Conservation (phyloP, 2,329 filamentous ascomycete genomes). For the Trichophyton simii region DNA sequence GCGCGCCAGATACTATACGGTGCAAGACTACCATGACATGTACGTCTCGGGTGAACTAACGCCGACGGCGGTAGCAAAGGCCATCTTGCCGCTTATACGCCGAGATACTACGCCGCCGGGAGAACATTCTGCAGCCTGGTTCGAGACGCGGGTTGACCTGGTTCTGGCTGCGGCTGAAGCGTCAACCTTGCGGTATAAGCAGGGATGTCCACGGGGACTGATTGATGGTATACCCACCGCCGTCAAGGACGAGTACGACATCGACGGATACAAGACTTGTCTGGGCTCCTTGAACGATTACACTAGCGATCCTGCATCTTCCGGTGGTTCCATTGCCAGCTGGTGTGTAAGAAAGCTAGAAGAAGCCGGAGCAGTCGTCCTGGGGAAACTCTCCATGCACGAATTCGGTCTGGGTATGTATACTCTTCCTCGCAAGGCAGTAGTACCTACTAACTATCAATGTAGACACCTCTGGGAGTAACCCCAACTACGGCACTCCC, state of each 20-base stretch:
- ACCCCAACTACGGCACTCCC: conserved; percentile 55
- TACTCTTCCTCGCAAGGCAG: neutral
- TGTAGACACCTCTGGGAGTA: conserved; percentile 58
- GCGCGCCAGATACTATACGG: conserved; percentile 47
- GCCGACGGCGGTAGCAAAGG: conserved; percentile 57
- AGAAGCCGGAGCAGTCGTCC: conserved; percentile 54
- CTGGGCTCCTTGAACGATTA: conserved; percentile 48
- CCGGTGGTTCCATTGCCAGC: conserved; percentile 37
- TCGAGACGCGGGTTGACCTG: conserved; percentile 50
- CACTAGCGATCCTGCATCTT: conserved; percentile 23
- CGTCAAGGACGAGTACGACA: conserved; percentile 61
- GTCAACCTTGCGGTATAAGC: conserved; percentile 58
- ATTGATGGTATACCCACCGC: conserved; percentile 66
- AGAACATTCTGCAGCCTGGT: conserved; percentile 59
- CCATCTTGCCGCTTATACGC: conserved; percentile 57
- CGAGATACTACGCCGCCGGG: conserved; percentile 42
- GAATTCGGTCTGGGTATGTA: conserved; percentile 51
- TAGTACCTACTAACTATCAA: neutral
- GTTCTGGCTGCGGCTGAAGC: conserved; percentile 56
- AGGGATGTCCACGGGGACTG: conserved; percentile 49
- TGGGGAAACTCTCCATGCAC: conserved; percentile 64
- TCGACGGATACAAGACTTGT: conserved; percentile 53
- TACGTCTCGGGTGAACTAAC: conserved; percentile 59
- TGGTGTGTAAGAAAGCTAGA: conserved; percentile 56
- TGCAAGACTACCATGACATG: conserved; percentile 61